Percentiles rank a stretch among this genome's conserved stretches.
These are phyloP conservation scores for Candida taoyuanica DNA, from an alignment of 805 yeast species.

Conservation along the genomic window DNA sequence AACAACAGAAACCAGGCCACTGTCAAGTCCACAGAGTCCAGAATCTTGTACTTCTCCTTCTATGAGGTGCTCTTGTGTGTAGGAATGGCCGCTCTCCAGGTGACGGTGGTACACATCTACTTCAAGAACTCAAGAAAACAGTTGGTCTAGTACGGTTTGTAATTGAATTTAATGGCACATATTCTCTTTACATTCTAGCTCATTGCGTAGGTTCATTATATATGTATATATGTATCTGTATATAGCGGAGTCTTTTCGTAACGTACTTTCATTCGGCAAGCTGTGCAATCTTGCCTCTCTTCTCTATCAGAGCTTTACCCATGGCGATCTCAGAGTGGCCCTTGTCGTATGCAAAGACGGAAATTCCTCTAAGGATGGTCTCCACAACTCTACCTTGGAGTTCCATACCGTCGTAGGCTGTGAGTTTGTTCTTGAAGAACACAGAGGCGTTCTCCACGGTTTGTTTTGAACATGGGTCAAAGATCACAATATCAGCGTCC, in stretches of 20 bases:
- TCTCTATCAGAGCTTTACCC: constrained; percentile 60
- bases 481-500: constrained; percentile 86
- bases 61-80: constrained; percentile 71
- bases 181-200: neutral
- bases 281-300: constrained; percentile 32
- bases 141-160: constrained; percentile 27
- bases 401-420: constrained; percentile 75
- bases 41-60: constrained; percentile 74
- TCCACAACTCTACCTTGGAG: constrained; percentile 72
- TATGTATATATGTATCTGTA: neutral
- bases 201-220: neutral
- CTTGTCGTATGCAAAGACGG: constrained; percentile 49
- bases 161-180: neutral
- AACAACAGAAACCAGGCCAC: constrained; percentile 88
- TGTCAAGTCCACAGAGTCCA: constrained; percentile 73
- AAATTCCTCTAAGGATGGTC: constrained; percentile 73
- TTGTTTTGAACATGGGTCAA: constrained; percentile 58
- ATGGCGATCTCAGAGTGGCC: constrained; percentile 55
- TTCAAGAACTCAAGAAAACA: constrained; percentile 70
- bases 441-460: constrained; percentile 50
- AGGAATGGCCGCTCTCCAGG: constrained; percentile 67
- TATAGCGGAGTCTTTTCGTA: neutral
- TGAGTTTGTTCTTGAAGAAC: constrained; percentile 78
- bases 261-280: neutral
- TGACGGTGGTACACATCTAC: constrained; percentile 61